Evolutionary conservation across 148 eudicot species (phyloP).

Genomic region (Chenopodium album): DNA sequence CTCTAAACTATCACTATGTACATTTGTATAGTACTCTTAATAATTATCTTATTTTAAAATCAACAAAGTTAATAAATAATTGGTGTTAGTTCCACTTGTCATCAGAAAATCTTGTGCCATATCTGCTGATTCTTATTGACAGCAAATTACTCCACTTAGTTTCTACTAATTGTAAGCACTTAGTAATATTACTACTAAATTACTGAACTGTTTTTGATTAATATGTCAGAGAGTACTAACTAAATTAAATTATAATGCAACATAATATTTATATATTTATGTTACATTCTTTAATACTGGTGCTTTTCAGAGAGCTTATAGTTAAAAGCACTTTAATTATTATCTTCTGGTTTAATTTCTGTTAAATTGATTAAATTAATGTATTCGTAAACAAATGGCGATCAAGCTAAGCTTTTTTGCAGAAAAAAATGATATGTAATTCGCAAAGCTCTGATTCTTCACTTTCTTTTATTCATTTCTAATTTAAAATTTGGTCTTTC

Average conservation of each 20-base stretch:
- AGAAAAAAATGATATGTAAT: conserved; percentile 13
- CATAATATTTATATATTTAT: background rate
- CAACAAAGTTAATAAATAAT: background rate
- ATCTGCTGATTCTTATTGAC: conserved; percentile 18
- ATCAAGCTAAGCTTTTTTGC: background rate
- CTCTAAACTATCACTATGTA: too few species aligned
- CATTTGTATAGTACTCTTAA: too few species aligned
- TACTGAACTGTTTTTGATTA: conserved; percentile 8
- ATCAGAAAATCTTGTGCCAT: conserved; percentile 21
- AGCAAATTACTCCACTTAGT: conserved; percentile 29
- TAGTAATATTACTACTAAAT: background rate
- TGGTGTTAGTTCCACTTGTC: conserved; percentile 2
- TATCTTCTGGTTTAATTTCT: background rate
- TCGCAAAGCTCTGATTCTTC: background rate
- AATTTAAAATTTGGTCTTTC: background rate
- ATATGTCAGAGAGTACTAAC: conserved; percentile 24
- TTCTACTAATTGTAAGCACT: background rate
- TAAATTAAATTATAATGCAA: background rate
- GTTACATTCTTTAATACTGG: background rate
- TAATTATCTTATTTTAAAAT: too few species aligned
- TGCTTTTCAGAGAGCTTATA: conserved; percentile 21
- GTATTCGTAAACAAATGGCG: background rate
- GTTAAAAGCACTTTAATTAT: conserved; percentile 14
- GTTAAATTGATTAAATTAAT: background rate
- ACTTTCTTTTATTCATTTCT: background rate